phyloP scores from a whole-genome alignment of 2,329 filamentous ascomycete genomes.

The Colletotrichum viniferum region DNA sequence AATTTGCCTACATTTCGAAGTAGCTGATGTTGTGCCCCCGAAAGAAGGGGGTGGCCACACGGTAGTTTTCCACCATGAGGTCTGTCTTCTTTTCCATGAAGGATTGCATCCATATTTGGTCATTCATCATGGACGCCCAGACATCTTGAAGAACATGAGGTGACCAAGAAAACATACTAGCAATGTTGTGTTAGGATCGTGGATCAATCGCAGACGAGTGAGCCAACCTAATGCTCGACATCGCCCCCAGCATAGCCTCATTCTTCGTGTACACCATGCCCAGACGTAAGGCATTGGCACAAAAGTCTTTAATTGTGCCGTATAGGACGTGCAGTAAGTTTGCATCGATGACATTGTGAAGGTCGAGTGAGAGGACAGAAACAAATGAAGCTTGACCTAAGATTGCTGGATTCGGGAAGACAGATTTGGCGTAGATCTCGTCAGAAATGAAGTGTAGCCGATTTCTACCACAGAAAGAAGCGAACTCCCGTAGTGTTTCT shows the following conservation, averaged over 20 bases:
- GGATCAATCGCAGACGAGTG: neutral
- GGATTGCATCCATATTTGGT: neutral
- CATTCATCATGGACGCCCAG: constrained; percentile 12
- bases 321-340: constrained; percentile 44
- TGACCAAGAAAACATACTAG: constrained; percentile 16
- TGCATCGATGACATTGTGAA: constrained; percentile 36
- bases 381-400: constrained; percentile 32
- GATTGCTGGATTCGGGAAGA: constrained; percentile 41
- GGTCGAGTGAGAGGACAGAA: constrained; percentile 38
- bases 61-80: constrained; percentile 3
- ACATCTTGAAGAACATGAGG: constrained; percentile 14
- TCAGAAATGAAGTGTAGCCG: constrained; percentile 49
- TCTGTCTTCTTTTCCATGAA: neutral
- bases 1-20: neutral
- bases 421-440: constrained; percentile 52
- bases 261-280: constrained; percentile 32
- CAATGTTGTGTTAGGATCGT: neutral
- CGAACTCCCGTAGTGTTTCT: constrained; percentile 31
- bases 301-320: constrained; percentile 39
- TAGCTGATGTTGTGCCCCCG: neutral
- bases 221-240: constrained; percentile 5
- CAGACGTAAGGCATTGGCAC: constrained; percentile 46
- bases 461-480: constrained; percentile 44
- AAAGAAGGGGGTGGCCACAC: neutral
- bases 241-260: neutral